These are phyloP conservation scores for Dactylorhiza incarnata DNA, from an alignment of 106 monocot genomes.

Conservation along the genomic window DNA sequence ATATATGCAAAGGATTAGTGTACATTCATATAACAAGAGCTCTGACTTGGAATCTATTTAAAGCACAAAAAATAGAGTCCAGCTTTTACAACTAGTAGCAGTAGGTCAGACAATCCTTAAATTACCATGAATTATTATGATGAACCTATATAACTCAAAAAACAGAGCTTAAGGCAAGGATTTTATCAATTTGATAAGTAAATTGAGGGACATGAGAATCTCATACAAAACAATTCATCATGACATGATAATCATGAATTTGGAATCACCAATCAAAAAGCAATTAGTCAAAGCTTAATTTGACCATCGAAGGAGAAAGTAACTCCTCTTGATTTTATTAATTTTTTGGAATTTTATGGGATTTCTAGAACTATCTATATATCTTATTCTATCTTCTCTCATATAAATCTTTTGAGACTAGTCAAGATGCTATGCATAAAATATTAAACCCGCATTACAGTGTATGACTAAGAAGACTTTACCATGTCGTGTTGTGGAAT, in stretches of 20 bases:
- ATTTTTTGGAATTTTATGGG: no score
- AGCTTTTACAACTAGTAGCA: not conserved
- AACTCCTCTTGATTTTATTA: no score
- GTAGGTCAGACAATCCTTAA: not conserved
- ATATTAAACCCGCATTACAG: not conserved
- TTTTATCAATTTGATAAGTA: not conserved
- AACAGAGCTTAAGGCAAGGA: not conserved
- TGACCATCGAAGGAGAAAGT: no score
- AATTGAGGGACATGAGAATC: not conserved
- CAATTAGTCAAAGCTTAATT: no score
- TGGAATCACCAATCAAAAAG: not conserved
- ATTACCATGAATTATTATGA: not conserved
- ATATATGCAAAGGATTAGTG: not conserved
- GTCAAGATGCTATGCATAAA: no score
- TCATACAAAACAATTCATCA: not conserved
- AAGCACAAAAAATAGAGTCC: not conserved
- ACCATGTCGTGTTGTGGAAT: slow-evolving; percentile 97
- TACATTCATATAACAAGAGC: not conserved
- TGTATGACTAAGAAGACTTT: not conserved
- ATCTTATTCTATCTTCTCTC: no score
- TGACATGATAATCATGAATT: not conserved
- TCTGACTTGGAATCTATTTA: not conserved
- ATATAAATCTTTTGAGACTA: not conserved
- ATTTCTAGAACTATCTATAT: no score
- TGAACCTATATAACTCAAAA: no score